Conservation (phyloP, 2,329 filamentous ascomycete genomes). For the Malbranchea cinnamomea region DNA sequence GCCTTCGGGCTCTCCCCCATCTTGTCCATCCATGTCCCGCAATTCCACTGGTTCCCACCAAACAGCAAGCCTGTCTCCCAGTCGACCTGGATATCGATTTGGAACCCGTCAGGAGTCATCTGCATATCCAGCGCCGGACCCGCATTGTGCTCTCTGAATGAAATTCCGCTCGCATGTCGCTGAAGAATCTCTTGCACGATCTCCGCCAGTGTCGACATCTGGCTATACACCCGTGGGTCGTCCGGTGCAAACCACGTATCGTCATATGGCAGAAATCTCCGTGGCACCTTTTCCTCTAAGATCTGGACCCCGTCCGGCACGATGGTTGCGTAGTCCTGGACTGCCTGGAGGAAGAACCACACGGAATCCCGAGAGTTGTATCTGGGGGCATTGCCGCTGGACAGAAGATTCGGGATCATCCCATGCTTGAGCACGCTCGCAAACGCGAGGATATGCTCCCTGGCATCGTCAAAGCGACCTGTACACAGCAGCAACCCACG, state of each 20-base stretch:
- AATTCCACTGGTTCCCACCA: conserved; percentile 87
- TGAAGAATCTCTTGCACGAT: conserved; percentile 88
- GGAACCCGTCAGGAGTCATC: conserved; percentile 85
- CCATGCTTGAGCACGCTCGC: conserved; percentile 94
- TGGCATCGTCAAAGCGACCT: conserved; percentile 73
- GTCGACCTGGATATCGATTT: conserved; percentile 80
- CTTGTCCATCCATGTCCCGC: conserved; percentile 99
- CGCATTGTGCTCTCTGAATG: conserved; percentile 88
- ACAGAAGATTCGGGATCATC: conserved; percentile 90
- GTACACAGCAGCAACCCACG: conserved; percentile 85
- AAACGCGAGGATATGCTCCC: conserved; percentile 87
- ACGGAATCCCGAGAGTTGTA: conserved; percentile 95
- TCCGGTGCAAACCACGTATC: conserved; percentile 82
- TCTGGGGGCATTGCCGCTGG: conserved; percentile 68
- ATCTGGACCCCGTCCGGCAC: conserved; percentile 62
- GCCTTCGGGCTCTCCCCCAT: conserved; percentile 96
- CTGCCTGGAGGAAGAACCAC: conserved; percentile 95
- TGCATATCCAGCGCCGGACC: conserved; percentile 77
- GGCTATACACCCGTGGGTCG: conserved; percentile 73
- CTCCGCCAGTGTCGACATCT: conserved; percentile 69
- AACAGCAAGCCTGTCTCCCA: conserved; percentile 86
- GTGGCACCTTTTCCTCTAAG: conserved; percentile 59
- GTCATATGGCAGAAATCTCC: conserved; percentile 86
- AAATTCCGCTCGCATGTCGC: conserved; percentile 76
- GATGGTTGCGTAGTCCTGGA: conserved; percentile 80